These are phyloP conservation scores for Coelastrella sp. DNA, from an alignment of 139 green algal genomes.

Conservation along the genomic window DNA sequence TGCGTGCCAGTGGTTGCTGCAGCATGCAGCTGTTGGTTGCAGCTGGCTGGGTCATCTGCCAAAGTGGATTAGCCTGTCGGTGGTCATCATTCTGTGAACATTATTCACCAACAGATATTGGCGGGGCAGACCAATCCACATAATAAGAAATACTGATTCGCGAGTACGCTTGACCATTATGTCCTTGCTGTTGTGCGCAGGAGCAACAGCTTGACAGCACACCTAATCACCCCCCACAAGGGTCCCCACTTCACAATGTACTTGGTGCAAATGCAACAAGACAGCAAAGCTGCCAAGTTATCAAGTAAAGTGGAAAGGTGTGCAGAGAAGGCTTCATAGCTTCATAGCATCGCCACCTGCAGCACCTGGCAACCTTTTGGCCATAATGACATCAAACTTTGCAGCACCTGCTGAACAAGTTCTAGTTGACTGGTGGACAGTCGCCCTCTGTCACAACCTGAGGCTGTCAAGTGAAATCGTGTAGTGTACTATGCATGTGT, in stretches of 20 bases:
- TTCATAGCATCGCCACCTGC: neutral
- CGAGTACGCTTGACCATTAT: neutral
- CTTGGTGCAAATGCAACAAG: slow-evolving; percentile 74
- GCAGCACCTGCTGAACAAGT: no score
- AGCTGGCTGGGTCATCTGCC: neutral
- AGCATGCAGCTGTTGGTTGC: neutral
- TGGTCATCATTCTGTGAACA: no score
- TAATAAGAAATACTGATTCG: neutral
- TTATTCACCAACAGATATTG: no score
- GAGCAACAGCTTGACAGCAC: slow-evolving; percentile 73
- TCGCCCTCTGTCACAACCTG: no score
- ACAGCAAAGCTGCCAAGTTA: slow-evolving; percentile 7
- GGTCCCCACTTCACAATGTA: slow-evolving; percentile 93
- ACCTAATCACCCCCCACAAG: slow-evolving; percentile 84
- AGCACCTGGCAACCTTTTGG: no score
- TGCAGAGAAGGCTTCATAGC: neutral
- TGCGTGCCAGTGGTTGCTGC: no score
- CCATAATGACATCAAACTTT: no score
- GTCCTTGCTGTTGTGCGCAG: slow-evolving; percentile 48
- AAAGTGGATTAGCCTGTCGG: no score
- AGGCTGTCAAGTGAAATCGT: no score
- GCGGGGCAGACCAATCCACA: no score
- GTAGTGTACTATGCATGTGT: no score
- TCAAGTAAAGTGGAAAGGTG: neutral
- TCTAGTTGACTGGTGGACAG: no score